Base-by-base conservation (phyloP, 116 monocot species). In the Zostera marina region DNA sequence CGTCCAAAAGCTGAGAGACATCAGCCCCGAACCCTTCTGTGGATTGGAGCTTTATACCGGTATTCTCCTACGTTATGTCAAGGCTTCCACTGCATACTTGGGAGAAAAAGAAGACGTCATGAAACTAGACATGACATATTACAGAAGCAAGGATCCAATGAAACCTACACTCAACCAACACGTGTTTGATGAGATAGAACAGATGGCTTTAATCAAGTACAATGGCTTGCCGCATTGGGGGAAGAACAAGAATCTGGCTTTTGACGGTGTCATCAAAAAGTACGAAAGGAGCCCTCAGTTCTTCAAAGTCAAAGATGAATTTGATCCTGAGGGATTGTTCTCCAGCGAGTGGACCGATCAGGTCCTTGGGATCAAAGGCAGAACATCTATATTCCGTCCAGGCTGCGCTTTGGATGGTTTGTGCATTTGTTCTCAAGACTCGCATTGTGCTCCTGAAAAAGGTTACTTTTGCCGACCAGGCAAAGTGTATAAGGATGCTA, bases 351-450 rank as follows among this genome's bases (percentile, higher is more conserved):
- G 61, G 69, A 66, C 44, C 9, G 67, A 67, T 58, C 44, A 20
- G 15, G 44, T 67, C n/a, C 58, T 67, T 24, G 67, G 67, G 47
- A 16, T 58, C 7, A 5, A 21, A 9, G 67, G 67, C 47, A 58
- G 51, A 15, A 2, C 52, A 20, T 17, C 24, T 46, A 41, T 39
- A 9, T 32, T 32, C 11, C n/a, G 22, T 3, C 46, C 44, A n/a
- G 45, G 25, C 15, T 70, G 70, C 41, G 70, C 70, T 5, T 56
- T 70, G 4, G 70, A 70, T 26, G 70, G 70, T 3, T 15, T 70
- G 41, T 70, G 70, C 14, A 21, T 70, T 8, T 70, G 70, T 45
- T 63, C 57, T 2, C 16, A 40, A 7, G 70, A 70, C 49, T 13
- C 0, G 0, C 70, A 70, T 14, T 70, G 70, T 42, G 68, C 61